Evolutionary conservation across 441 rosid genomes (phyloP).

Genomic region (Corymbia citriodora): DNA sequence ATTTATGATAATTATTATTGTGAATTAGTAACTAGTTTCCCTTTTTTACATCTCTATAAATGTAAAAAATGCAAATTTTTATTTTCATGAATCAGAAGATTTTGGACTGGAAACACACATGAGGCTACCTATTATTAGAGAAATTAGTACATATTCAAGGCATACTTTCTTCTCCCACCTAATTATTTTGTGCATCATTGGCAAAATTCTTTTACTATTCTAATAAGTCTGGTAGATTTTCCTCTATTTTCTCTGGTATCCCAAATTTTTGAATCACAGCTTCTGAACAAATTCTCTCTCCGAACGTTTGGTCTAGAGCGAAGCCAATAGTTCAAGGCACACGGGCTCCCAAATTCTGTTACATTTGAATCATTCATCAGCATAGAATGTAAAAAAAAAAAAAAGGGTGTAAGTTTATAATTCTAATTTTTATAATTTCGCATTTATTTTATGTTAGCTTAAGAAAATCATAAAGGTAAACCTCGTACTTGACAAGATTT

Average conservation of each 20-base stretch:
- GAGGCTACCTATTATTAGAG: not conserved
- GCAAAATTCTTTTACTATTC: not conserved
- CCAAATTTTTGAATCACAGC: not conserved
- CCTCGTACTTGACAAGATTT: not conserved
- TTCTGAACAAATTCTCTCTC: not conserved
- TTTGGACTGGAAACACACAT: not conserved
- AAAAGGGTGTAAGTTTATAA: not conserved
- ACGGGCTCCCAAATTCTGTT: not conserved
- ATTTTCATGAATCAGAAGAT: not conserved
- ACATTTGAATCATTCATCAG: not conserved
- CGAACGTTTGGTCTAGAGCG: not conserved
- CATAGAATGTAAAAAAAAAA: not conserved
- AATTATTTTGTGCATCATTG: not conserved
- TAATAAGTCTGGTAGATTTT: not conserved
- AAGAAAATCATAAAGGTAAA: not conserved
- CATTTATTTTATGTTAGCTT: not conserved
- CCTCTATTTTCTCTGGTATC: not conserved
- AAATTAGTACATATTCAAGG: not conserved
- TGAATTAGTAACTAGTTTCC: not conserved
- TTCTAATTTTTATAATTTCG: not conserved
- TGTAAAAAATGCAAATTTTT: not conserved
- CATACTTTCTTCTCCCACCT: not conserved
- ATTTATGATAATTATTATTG: not conserved
- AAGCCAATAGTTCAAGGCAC: not conserved
- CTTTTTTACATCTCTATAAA: not conserved